A percentile compares a stretch with the other conserved stretches of the same genome.
Evolutionary conservation across 2,329 filamentous ascomycete species (phyloP).

Genomic region (Fusarium palustre): DNA sequence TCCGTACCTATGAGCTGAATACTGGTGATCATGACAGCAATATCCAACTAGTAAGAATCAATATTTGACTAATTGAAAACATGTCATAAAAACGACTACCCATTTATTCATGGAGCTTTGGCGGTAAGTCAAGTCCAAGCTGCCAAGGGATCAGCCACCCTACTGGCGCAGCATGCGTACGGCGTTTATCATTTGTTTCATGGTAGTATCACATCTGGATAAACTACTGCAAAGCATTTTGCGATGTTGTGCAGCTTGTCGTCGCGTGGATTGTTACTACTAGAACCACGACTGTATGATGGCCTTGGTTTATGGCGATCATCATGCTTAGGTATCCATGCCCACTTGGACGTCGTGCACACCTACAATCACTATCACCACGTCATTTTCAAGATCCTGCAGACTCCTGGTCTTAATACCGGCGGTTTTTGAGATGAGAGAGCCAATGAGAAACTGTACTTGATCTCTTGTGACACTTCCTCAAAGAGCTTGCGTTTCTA

Average conservation of each 20-base stretch:
- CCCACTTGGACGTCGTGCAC: constrained; percentile 26
- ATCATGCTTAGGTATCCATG: constrained; percentile 22
- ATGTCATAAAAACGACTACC: neutral
- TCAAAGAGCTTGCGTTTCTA: constrained; percentile 28
- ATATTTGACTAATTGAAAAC: neutral
- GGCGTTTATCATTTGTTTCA: neutral
- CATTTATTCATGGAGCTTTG: neutral
- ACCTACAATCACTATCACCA: constrained; percentile 24
- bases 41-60: too few species aligned
- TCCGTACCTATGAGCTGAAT: neutral
- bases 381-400: constrained; percentile 35
- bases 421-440: constrained; percentile 1
- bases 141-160: neutral
- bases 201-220: neutral
- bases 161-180: neutral
- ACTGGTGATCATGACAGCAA: neutral
- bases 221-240: constrained; percentile 9
- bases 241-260: neutral
- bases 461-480: constrained; percentile 39
- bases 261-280: neutral
- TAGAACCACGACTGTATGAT: neutral
- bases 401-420: constrained; percentile 22
- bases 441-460: constrained; percentile 25
- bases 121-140: neutral
- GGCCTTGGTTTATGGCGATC: constrained; percentile 29